These are phyloP conservation scores for Umbelopsis isabellina DNA, from an alignment of 192 early-diverging fungal species.

Conservation along the genomic window DNA sequence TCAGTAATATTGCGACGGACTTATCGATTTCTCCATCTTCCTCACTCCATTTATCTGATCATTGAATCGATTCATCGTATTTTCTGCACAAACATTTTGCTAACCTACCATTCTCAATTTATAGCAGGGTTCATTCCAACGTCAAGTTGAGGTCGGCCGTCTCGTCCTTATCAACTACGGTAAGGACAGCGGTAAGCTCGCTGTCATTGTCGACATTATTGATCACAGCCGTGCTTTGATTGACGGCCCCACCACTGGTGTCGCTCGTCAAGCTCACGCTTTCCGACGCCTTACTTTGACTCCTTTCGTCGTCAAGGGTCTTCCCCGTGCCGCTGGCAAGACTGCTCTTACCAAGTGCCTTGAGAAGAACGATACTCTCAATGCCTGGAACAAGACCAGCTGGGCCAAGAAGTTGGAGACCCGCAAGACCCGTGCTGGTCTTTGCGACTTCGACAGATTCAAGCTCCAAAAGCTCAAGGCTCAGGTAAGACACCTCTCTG, in stretches of 20 bases:
- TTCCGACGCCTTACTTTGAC: constrained; percentile 94
- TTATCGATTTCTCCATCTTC: too few species aligned
- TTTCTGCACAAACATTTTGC: not conserved
- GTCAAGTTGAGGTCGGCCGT: constrained; percentile 97
- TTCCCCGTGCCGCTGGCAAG: constrained; percentile 84
- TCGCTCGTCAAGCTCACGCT: constrained; percentile 82
- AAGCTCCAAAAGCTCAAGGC: constrained; percentile 94
- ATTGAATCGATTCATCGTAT: not conserved
- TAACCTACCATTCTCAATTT: constrained; percentile 3
- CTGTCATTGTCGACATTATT: constrained; percentile 98
- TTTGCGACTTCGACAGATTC: constrained; percentile 98
- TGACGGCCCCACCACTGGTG: constrained; percentile 96
- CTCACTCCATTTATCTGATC: not conserved
- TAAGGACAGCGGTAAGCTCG: constrained; percentile 94
- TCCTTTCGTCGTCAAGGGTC: constrained; percentile 79
- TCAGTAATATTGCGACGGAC: too few species aligned
- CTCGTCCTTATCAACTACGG: constrained; percentile 97
- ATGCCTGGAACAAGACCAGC: constrained; percentile 83
- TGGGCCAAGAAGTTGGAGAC: constrained; percentile 97
- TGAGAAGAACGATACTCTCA: constrained; percentile 83
- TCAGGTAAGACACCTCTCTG: constrained; percentile 60
- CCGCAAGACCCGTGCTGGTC: constrained; percentile 74
- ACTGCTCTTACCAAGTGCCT: constrained; percentile 77
- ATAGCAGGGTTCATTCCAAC: constrained; percentile 73
- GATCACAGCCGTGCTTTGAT: constrained; percentile 98